A percentile compares a stretch with the other conserved stretches of the same genome.
phyloP scores from a whole-genome alignment of 345 rosid species.

The Angophora floribunda region DNA sequence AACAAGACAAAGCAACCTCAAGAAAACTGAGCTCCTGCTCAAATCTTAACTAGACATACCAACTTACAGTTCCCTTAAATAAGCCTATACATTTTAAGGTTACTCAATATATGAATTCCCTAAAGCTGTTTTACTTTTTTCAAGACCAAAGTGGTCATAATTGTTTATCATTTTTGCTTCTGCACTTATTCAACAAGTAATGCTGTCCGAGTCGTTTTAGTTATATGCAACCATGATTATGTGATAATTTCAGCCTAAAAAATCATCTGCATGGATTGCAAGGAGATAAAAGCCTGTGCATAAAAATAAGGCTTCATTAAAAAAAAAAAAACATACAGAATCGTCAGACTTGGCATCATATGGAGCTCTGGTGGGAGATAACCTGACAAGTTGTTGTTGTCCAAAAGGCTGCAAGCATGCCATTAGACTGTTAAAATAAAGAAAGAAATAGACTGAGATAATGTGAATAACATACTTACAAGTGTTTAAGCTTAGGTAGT shows the following conservation, averaged over 20 bases:
- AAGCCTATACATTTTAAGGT: not conserved
- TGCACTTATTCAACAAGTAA: not conserved
- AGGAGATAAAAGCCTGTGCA: not conserved
- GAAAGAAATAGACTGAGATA: not conserved
- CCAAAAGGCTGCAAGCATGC: constrained; percentile 66
- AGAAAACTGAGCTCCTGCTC: not conserved
- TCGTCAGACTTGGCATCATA: constrained; percentile 48
- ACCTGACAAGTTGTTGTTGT: constrained; percentile 87
- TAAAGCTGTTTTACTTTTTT: not conserved
- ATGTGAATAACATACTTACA: constrained; percentile 43
- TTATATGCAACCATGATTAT: not conserved
- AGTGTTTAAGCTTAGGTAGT: constrained; percentile 65
- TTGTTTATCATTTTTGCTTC: not conserved
- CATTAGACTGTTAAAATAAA: not conserved
- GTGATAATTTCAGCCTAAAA: not conserved
- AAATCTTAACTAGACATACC: not conserved
- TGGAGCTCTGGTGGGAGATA: constrained; percentile 69
- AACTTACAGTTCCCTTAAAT: not conserved
- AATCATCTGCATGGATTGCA: not conserved
- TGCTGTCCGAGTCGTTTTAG: not conserved
- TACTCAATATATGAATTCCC: not conserved
- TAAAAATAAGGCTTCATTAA: not conserved
- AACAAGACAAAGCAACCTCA: not conserved
- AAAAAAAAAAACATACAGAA: constrained; percentile 49
- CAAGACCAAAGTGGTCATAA: not conserved